A percentile compares a stretch with the other conserved stretches of the same genome.
phyloP scores from a whole-genome alignment of 345 rosid genomes.

The Populus pruinosa region DNA sequence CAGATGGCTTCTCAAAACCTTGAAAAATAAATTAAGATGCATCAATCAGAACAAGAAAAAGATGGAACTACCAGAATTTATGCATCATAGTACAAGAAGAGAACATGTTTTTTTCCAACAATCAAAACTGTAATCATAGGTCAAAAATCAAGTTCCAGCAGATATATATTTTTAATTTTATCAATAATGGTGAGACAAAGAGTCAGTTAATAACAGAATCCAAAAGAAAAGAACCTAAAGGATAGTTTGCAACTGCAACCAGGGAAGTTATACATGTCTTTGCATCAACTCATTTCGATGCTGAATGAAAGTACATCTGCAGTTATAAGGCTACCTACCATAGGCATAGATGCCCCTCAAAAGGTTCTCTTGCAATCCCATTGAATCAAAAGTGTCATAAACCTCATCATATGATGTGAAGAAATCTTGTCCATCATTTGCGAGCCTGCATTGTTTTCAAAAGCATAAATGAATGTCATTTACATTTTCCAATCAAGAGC shows the following conservation, averaged over 20 bases:
- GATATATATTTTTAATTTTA: neutral
- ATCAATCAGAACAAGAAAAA: neutral
- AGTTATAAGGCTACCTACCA: slow-evolving; percentile 42
- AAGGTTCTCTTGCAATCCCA: slow-evolving; percentile 81
- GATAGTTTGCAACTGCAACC: neutral
- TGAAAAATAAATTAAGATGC: neutral
- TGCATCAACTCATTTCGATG: neutral
- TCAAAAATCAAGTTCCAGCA: neutral
- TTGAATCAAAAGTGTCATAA: slow-evolving; percentile 73
- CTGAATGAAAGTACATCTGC: neutral
- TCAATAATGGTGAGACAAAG: no score
- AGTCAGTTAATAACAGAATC: neutral
- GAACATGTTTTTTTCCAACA: neutral
- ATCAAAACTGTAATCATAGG: neutral
- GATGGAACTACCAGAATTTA: neutral
- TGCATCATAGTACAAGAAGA: neutral
- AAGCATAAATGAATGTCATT: neutral
- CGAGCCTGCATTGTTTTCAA: slow-evolving; percentile 37
- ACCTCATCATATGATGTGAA: slow-evolving; percentile 81
- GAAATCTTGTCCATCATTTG: slow-evolving; percentile 57
- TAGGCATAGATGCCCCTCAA: slow-evolving; percentile 90
- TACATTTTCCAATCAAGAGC: neutral
- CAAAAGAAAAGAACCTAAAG: neutral
- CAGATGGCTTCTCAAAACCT: slow-evolving; percentile 91
- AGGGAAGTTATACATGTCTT: neutral